Base-by-base conservation (phyloP, 1,139 yeast species). In the Pneumocystis wakefieldiae region DNA sequence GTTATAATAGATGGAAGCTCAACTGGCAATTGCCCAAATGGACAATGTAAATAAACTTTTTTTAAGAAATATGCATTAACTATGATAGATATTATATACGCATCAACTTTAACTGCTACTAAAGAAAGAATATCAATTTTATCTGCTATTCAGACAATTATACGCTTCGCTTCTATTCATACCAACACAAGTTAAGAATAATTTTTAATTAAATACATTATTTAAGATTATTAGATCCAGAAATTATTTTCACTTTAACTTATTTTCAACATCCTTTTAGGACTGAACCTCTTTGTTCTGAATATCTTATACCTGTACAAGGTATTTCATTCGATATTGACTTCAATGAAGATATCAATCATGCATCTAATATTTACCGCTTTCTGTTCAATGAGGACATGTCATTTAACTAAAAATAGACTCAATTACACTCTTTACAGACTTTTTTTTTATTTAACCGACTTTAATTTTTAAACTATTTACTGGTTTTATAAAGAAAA, bases 1-100 rank as follows among this genome's bases (percentile, higher is more conserved):
- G 94, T 86, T 3, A 76, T 91, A 57, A 87, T 92, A 59, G 84
- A 88, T 77, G 95, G 95, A 62, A 83, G 90, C n/a, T 92, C 88
- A 12, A 79, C 92, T 1, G 97, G 96, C 17, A 86, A 87, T 67
- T 90, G 96, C 69, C 96, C 97, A 0, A 74, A 74, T n/a, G 95
- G 89, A 60, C 92, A 91, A 70, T 82, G 55, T 48, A 5, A 24
- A 19, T 48, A 19, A 3, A 24, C 24, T 24, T 1, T 24, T 12
- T 48, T 48, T 48, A 24, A 48, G 12, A 48, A 24, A 10, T 2
- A 48, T 12, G 12, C 2, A 8, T 48, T 24, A 48, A 24, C 2
- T 24, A 8, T 37, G n/a, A 19, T 48, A 48, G 55, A 48, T 48
- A 29, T 48, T 24, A 48, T 48, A 48, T 48, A 48, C 15, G 28